Evolutionary conservation across 2,329 filamentous ascomycete species (phyloP), one percentile per base, ranked within the genome.

Genomic region (Gliomastix tumulicola): DNA sequence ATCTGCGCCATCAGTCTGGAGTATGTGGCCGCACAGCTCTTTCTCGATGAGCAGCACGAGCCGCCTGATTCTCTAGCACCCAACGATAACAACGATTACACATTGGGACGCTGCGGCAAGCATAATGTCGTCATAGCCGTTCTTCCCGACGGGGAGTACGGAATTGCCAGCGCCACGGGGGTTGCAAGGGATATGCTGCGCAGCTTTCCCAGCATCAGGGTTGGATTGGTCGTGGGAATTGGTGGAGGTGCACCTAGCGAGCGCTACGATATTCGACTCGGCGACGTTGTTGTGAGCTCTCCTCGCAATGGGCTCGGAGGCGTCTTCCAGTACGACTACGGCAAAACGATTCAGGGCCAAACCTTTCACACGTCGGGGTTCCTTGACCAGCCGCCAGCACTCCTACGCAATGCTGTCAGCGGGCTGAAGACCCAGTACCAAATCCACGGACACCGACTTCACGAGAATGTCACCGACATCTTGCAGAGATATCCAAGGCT

Each of bases 21-120:
- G n/a, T n/a, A n/a, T n/a, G n/a, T n/a, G n/a, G n/a, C 65, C 5
- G 63, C 64, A 4, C 42, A 47, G 20, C 45, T 35, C 0, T 57
- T 66, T 20, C 57, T 68, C 3, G 63, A 69, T 32, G 55, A 66
- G 42, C 39, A 49, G 27, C 56, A 66, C 35, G 50, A 48, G 0
- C 4, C 9, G 1, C 53, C 47, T 0, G 44, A 47, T 17, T 15
- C 56, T 56, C 27, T 51, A 16, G 5, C 38, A 3, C 15, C 7
- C 3, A 16, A 49, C 10, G 55, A 56, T 22, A 46, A 47, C 34
- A 43, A 41, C 28, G 51, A 49, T 21, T 64, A 65, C 34, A 44
- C 42, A 6, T 42, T 56, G 1, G 60, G 58, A 1, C 36, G 33
- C 0, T 53, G 62, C 3, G 50, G 49, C 1, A 37, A 40, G 9